Evolutionary conservation across 495 filamentous ascomycete species (phyloP), one percentile per base, ranked within the genome.

Genomic region (Talaromyces thailandensis): DNA sequence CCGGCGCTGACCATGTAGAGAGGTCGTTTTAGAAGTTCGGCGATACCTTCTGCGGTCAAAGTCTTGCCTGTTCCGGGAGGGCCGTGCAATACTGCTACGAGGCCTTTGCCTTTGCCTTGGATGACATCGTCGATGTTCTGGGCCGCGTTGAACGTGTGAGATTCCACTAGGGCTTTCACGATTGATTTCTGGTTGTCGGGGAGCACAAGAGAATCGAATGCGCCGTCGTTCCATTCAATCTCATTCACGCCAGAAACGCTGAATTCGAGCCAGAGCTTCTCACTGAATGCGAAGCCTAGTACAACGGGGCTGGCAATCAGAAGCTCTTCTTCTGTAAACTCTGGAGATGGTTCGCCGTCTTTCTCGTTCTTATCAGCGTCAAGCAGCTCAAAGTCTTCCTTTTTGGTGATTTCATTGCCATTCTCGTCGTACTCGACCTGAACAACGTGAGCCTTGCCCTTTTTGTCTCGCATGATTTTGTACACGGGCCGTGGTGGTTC

Each of bases 191-290:
- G 88, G 61, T 88, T 86, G 14, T 81, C 75, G 2, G 88, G 85
- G 9, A 96, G 78, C 3, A 94, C 88, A 18, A 96, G 81, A 3
- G 84, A 87, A 61, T 88, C 83, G 67, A 92, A 94, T 4, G 91
- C 91, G n/a, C 83, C 80, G 50, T 87, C 85, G 68, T 94, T 90
- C 88, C 88, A 95, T 35, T 84, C 77, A 65, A 92, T 93, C 24
- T 93, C 89, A 62, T 85, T 86, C 68, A 97, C 83, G 12, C 89
- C 87, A 0, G 88, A 91, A 53, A 97, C 86, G 23, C 86, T 87
- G 67, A 96, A 95, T 73, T 96, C 91, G 0, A 96, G 82, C 93
- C 92, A 97, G 2, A 91, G 76, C 76, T 96, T 96, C 71, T 96
- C 91, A 24, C 81, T 84, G 70, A 96, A 96, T 9, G 90, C 85